Evolutionary conservation across 1,139 yeast species (phyloP), one percentile per base, ranked within the genome.

Genomic region (Chernovozyma sophiae-reginae): DNA sequence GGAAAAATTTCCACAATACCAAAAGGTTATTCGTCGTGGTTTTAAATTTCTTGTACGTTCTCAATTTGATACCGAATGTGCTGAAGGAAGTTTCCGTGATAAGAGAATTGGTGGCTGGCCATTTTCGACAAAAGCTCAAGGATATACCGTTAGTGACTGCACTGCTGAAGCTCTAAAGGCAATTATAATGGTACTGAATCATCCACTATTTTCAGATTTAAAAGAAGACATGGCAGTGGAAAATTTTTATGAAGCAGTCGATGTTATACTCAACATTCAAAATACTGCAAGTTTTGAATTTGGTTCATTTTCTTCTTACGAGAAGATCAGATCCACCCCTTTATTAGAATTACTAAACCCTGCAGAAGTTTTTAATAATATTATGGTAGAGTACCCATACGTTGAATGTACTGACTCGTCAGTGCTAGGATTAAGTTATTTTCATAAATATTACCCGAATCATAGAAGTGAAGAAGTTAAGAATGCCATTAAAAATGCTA

Each of bases 351-450:
- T 63, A 34, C 65, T 94, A 44, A 92, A 92, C 50, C 98, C 98
- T 0, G 98, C 98, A 0, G 98, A 94, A 56, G 98, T 94, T 0
- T 94, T 94, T 62, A 96, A 95, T 43, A 89, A 92, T 49, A 94
- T 94, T 43, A 94, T 94, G 99, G 95, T 92, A 12, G 99, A 94
- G 56, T 92, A 86, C 56, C 97, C 98, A 0, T 94, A 94, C 53
- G 97, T 92, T 24, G 99, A 94, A 58, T 94, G 99, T 58, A 89
- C 98, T 0, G 98, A 94, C 58, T 89, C 97, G 1, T 81, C 92
- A 2, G 95, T 92, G 2, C 65, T 92, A 33, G 98, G 98, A 0
- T 66, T 94, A 42, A 80, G 87, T 0, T 85, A 83, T 55, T 94
- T 90, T 65, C 70, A 81, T 33, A 70, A 79, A 43, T 64, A 72